Percentiles rank a stretch among this genome's conserved stretches.
Evolutionary conservation across 805 yeast species (phyloP).

Genomic region (Clavispora phyllophila): DNA sequence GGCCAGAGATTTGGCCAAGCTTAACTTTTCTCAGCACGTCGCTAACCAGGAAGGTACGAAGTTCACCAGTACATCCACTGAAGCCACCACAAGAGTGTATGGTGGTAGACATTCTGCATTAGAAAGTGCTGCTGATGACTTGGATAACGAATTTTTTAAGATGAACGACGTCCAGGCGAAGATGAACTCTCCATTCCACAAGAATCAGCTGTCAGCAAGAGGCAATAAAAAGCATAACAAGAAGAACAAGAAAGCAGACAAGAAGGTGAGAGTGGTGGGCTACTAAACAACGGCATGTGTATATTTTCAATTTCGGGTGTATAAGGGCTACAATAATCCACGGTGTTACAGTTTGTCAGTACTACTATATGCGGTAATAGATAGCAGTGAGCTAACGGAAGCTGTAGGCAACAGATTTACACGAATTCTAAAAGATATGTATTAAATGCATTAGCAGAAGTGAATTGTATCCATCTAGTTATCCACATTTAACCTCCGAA

Average conservation of each 20-base stretch:
- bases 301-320: not conserved
- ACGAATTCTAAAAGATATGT: not conserved
- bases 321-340: not conserved
- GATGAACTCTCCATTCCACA: constrained; percentile 71
- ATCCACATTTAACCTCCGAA: constrained; percentile 15
- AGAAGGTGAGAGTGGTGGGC: constrained; percentile 27
- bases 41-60: constrained; percentile 29
- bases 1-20: constrained; percentile 59
- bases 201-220: constrained; percentile 21
- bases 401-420: not conserved
- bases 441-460: not conserved
- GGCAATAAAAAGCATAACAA: constrained; percentile 62
- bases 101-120: constrained; percentile 84
- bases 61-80: constrained; percentile 12
- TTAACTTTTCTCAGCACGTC: constrained; percentile 77
- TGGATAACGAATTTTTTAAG: constrained; percentile 82
- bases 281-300: constrained; percentile 6
- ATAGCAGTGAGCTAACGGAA: not conserved
- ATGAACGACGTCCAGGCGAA: constrained; percentile 62
- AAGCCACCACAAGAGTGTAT: constrained; percentile 48
- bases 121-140: constrained; percentile 71
- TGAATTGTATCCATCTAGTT: not conserved
- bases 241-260: constrained; percentile 65
- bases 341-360: not conserved
- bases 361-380: not conserved